phyloP scores from a whole-genome alignment of 2,329 filamentous ascomycete genomes.

The Daldinia sp. region DNA sequence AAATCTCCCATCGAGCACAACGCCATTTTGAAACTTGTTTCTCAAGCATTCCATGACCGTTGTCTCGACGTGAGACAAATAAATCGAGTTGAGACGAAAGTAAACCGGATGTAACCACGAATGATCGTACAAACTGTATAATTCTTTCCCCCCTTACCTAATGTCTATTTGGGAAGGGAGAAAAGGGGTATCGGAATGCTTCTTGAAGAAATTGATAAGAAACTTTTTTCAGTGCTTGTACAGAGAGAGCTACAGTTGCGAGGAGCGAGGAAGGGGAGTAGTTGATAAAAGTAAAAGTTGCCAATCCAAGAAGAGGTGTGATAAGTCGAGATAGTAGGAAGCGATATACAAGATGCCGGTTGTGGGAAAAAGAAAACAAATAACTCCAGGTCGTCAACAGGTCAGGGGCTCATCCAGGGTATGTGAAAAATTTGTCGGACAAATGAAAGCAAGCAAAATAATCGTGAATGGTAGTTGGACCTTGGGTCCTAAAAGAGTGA shows the following conservation, averaged over 20 bases:
- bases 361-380: conserved; percentile 44
- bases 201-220: conserved; percentile 35
- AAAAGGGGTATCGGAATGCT: conserved; percentile 37
- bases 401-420: conserved; percentile 57
- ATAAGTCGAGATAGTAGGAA: conserved; percentile 33
- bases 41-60: conserved; percentile 82
- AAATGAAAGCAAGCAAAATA: conserved; percentile 48
- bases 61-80: conserved; percentile 47
- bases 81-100: conserved; percentile 46
- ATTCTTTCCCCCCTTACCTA: conserved; percentile 35
- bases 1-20: conserved; percentile 88
- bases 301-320: conserved; percentile 34
- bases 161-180: conserved; percentile 43
- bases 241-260: conserved; percentile 36
- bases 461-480: conserved; percentile 46
- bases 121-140: conserved; percentile 43
- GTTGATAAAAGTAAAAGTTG: conserved; percentile 29
- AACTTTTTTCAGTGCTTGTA: conserved; percentile 44
- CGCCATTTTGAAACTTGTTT: conserved; percentile 79
- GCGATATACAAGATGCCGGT: conserved; percentile 46
- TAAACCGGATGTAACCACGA: conserved; percentile 38
- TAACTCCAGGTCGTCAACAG: conserved; percentile 54
- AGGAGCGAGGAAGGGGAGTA: conserved; percentile 12
- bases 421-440: conserved; percentile 48
- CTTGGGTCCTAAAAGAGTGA: conserved; percentile 46